Percentiles rank a stretch among this genome's conserved stretches.
Conservation (phyloP, 179 eudicot species). For the Sideroxylon spinosum region DNA sequence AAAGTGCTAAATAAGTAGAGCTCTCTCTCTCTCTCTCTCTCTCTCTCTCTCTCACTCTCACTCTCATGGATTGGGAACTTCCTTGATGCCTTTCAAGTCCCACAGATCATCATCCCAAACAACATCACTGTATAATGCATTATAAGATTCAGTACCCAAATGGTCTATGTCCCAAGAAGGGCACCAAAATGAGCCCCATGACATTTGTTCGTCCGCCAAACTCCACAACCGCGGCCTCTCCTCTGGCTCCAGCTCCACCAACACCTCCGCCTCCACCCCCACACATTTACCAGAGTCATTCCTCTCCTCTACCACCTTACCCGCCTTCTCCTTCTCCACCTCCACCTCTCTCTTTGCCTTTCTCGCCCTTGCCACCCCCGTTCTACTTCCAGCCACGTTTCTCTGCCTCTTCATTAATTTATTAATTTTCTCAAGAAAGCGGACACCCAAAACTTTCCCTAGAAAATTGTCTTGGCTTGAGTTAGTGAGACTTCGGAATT, state of each 20-base stretch:
- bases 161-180: slow-evolving; percentile 32
- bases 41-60: not conserved
- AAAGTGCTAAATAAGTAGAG: not conserved
- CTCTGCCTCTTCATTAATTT: not conserved
- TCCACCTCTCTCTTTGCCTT: not conserved
- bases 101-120: slow-evolving; percentile 37
- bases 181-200: slow-evolving; percentile 38
- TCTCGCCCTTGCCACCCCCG: not conserved
- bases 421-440: not conserved
- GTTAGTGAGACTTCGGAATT: not conserved
- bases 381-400: not conserved
- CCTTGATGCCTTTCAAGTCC: slow-evolving; percentile 23
- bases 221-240: slow-evolving; percentile 17
- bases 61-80: slow-evolving; percentile 18
- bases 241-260: not conserved
- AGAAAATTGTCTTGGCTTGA: not conserved
- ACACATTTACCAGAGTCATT: not conserved
- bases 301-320: not conserved
- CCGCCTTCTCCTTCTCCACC: not conserved
- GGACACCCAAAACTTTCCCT: not conserved
- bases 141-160: slow-evolving; percentile 16
- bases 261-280: slow-evolving; percentile 10
- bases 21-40: not conserved
- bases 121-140: slow-evolving; percentile 21
- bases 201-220: slow-evolving; percentile 33